These are phyloP conservation scores for Sarocladiaceae sp. DNA, from an alignment of 2,329 filamentous ascomycete genomes.

Conservation along the genomic window DNA sequence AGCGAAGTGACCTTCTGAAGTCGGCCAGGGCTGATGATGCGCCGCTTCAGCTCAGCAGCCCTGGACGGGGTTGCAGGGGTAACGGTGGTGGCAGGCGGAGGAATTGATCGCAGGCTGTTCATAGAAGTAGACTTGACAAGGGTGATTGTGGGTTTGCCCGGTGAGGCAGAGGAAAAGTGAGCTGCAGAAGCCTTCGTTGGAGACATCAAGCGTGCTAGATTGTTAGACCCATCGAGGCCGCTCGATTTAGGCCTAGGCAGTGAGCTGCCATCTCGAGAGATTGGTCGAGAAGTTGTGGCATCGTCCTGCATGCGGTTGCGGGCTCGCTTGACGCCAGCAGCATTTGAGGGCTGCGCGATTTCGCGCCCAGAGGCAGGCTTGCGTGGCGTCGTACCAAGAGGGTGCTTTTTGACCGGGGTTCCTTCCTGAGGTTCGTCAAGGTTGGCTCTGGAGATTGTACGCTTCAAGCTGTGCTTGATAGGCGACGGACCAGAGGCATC, in stretches of 20 bases:
- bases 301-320: constrained; percentile 67
- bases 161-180: constrained; percentile 30
- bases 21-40: constrained; percentile 43
- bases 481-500: constrained; percentile 52
- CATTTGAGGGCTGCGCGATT: constrained; percentile 19
- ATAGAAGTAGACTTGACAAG: constrained; percentile 35
- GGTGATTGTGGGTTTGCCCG: constrained; percentile 22
- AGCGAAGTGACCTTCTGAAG: constrained; percentile 58
- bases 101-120: not conserved
- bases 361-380: constrained; percentile 7
- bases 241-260: constrained; percentile 43
- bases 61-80: constrained; percentile 29
- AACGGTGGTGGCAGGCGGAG: constrained; percentile 44
- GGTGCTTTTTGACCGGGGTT: constrained; percentile 1
- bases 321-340: constrained; percentile 67
- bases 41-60: constrained; percentile 28
- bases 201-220: constrained; percentile 60
- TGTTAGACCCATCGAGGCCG: constrained; percentile 31
- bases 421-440: constrained; percentile 24
- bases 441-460: constrained; percentile 21
- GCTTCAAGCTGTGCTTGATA: constrained; percentile 28
- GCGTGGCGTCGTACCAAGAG: constrained; percentile 6
- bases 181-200: constrained; percentile 74
- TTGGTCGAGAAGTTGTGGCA: constrained; percentile 59
- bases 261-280: constrained; percentile 46